Base-by-base conservation (phyloP, 2,329 filamentous ascomycete species). In the Simplicillium sp. region DNA sequence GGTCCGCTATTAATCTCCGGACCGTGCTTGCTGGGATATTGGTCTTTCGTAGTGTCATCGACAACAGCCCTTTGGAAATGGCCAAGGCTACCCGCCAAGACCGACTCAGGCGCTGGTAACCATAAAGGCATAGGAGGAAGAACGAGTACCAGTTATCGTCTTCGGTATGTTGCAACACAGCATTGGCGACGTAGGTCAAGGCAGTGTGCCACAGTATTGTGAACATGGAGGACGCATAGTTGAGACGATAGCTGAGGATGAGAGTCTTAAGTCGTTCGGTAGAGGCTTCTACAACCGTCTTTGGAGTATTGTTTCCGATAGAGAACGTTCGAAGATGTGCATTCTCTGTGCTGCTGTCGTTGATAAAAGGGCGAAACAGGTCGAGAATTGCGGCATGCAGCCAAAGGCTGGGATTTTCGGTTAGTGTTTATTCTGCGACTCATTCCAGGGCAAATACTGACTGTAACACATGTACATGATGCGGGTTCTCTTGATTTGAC, bases 201-300 rank as follows among this genome's bases (percentile, higher is more conserved):
- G 58, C 62, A 3, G 53, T 64, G 37, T 66, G 60, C 62, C 62
- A 68, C 3, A 66, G 49, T 7, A 66, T 55, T 2, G 59, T 59
- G 39, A 58, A 62, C 1, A 52, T 49, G 2, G 62, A 61, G 7
- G 54, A 55, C 7, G 46, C 39, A 34, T 62, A 55, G 3, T 52
- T 50, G 14, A 50, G 49, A 13, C 61, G 57, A 42, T 62, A 66
- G 12, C 55, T 49, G 17, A 65, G 41, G 4, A 67, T 49, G 2
- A 66, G 52, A 7, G 54, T 52, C 43, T 66, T 65, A 8, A 66
- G 52, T 34, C 66, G 61, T 20, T 51, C 49, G 1, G 60, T 53
- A 0, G 64, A 66, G 1, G 62, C 58, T 2, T 46, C 43, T 20
- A 51, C 66, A 1, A 50, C 57, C 4, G 50, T 44, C 11, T 58